A percentile compares a stretch with the other conserved stretches of the same genome.
phyloP scores from a whole-genome alignment of 2,329 filamentous ascomycete species.

The Botrytis byssoidea region DNA sequence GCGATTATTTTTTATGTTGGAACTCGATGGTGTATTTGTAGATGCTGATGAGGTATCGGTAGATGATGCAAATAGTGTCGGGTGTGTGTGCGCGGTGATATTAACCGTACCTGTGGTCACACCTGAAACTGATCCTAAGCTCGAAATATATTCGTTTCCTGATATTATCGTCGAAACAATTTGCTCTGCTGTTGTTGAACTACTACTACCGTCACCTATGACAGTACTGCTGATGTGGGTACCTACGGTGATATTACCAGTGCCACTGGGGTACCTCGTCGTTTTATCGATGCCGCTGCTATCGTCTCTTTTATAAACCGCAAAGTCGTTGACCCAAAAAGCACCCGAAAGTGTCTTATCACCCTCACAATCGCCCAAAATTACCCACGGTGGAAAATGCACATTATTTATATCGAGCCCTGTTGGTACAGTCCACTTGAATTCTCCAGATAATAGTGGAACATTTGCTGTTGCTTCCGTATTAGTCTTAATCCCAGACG shows the following conservation, averaged over 20 bases:
- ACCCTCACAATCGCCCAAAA: constrained; percentile 3
- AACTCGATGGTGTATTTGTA: background rate
- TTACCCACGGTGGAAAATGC: constrained; percentile 15
- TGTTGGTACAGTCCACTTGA: background rate
- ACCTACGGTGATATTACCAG: background rate
- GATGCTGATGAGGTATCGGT: background rate
- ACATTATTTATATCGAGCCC: constrained; percentile 19
- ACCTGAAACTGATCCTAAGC: background rate
- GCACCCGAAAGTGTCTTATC: constrained; percentile 1
- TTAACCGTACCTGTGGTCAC: background rate
- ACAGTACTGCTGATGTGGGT: background rate
- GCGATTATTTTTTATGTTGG: background rate
- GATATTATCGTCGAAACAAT: background rate
- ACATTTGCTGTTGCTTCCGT: constrained; percentile 5
- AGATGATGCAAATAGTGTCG: background rate
- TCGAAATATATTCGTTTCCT: background rate
- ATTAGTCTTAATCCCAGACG: background rate
- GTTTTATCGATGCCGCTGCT: background rate
- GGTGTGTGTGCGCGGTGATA: background rate
- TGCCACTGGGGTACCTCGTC: background rate
- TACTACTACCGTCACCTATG: background rate
- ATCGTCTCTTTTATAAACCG: background rate
- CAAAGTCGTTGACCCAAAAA: constrained; percentile 18
- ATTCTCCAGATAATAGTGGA: background rate
- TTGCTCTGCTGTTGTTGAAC: background rate